Percentiles rank a stretch among this genome's conserved stretches.
phyloP scores from a whole-genome alignment of 805 yeast species.

The Grigorovia humatica region DNA sequence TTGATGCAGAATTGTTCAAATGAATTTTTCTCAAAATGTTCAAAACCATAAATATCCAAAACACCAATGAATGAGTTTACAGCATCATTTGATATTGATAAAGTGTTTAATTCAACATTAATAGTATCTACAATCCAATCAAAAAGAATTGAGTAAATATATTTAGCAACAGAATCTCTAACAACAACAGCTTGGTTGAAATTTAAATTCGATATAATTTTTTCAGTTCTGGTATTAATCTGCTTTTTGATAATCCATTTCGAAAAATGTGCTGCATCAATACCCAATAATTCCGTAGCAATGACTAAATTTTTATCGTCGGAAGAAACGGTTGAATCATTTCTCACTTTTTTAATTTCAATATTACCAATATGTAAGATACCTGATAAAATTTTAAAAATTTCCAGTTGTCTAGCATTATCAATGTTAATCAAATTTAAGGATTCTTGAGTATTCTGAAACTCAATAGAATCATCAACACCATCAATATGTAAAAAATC shows the following conservation, averaged over 20 bases:
- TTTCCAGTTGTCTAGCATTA: conserved; percentile 46
- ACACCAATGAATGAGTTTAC: conserved; percentile 78
- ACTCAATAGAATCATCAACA: conserved; percentile 76
- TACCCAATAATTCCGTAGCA: conserved; percentile 78
- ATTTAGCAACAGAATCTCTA: conserved; percentile 91
- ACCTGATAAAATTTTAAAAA: conserved; percentile 78
- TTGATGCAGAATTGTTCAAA: conserved; percentile 97
- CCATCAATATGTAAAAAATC: conserved; percentile 62
- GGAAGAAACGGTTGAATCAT: conserved; percentile 67
- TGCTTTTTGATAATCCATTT: conserved; percentile 93
- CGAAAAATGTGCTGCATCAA: conserved; percentile 62
- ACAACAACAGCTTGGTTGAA: conserved; percentile 83
- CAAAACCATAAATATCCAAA: conserved; percentile 94
- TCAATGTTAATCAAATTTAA: conserved; percentile 67
- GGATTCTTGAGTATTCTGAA: conserved; percentile 64
- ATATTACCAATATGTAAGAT: conserved; percentile 89
- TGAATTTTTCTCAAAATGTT: conserved; percentile 87
- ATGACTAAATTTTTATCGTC: conserved; percentile 67
- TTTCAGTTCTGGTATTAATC: conserved; percentile 85
- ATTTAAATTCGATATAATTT: conserved; percentile 73
- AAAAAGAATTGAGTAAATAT: conserved; percentile 80
- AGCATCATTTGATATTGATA: conserved; percentile 46
- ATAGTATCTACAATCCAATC: conserved; percentile 90
- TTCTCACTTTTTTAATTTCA: conserved; percentile 73
- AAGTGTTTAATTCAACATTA: conserved; percentile 63